Conservation (phyloP, 805 yeast species). For the Maudiozyma pseudohumilis region DNA sequence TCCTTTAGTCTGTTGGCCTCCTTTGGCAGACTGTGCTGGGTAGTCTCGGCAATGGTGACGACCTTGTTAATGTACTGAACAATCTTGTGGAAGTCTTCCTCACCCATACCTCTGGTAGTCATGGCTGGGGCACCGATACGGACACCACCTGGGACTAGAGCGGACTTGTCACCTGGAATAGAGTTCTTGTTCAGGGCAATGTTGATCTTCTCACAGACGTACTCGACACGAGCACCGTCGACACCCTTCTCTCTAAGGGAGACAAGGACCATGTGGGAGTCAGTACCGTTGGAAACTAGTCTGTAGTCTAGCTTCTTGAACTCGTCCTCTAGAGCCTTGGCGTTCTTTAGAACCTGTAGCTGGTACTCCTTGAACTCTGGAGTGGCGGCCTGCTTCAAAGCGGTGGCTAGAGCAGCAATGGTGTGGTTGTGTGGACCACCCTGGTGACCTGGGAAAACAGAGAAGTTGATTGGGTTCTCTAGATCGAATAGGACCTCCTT, state of each 20-base stretch:
- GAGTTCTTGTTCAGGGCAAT: slow-evolving; percentile 96
- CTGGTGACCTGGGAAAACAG: slow-evolving; percentile 99
- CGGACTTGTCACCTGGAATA: slow-evolving; percentile 95
- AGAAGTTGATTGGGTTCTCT: slow-evolving; percentile 91
- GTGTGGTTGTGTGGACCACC: slow-evolving; percentile 99
- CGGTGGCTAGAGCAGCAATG: slow-evolving; percentile 93
- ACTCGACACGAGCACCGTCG: slow-evolving; percentile 95
- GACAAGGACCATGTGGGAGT: slow-evolving; percentile 91
- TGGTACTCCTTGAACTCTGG: slow-evolving; percentile 92
- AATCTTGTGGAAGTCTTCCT: slow-evolving; percentile 72
- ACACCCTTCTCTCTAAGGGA: slow-evolving; percentile 80
- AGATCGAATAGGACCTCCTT: slow-evolving; percentile 84
- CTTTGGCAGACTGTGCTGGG: slow-evolving; percentile 74
- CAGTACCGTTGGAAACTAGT: slow-evolving; percentile 91
- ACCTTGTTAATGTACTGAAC: slow-evolving; percentile 74
- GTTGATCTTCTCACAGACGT: slow-evolving; percentile 87
- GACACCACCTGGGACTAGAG: slow-evolving; percentile 93
- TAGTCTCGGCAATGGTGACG: slow-evolving; percentile 60
- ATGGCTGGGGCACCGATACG: slow-evolving; percentile 98
- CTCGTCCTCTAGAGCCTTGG: slow-evolving; percentile 68
- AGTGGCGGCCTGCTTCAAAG: slow-evolving; percentile 84
- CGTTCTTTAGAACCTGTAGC: slow-evolving; percentile 77
- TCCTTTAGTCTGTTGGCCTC: slow-evolving; percentile 94
- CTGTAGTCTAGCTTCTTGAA: slow-evolving; percentile 66
- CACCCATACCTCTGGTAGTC: slow-evolving; percentile 94